Conservation (phyloP, 1,284 basidiomycete species). For the Papiliotrema laurentii region DNA sequence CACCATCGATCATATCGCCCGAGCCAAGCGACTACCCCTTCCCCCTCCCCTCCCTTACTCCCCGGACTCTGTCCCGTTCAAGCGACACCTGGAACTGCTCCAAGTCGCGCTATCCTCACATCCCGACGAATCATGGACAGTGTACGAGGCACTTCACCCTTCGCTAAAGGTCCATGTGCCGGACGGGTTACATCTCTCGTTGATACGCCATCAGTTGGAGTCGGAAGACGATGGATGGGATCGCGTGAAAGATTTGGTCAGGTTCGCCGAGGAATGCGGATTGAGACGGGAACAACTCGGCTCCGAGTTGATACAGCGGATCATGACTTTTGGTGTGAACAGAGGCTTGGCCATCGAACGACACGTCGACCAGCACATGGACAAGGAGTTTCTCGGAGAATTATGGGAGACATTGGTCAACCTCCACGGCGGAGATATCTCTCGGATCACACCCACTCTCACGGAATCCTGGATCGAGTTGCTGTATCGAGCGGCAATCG, state of each 20-base stretch:
- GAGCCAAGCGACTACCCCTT: slow-evolving; percentile 20
- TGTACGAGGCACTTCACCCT: slow-evolving; percentile 30
- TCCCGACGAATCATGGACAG: slow-evolving; percentile 29
- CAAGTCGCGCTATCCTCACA: slow-evolving; percentile 19
- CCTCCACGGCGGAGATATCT: too few species aligned
- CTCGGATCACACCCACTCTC: too few species aligned
- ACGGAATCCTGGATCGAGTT: too few species aligned
- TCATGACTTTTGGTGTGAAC: too few species aligned
- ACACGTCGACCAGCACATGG: too few species aligned
- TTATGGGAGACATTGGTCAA: too few species aligned
- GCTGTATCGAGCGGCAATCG: too few species aligned
- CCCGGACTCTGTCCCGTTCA: slow-evolving; percentile 37
- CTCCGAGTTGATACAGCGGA: background rate
- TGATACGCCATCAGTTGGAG: slow-evolving; percentile 27
- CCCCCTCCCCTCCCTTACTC: slow-evolving; percentile 42
- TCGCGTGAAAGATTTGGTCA: slow-evolving; percentile 17
- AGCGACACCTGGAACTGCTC: slow-evolving; percentile 36
- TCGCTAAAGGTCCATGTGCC: slow-evolving; percentile 32
- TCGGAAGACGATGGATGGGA: slow-evolving; percentile 6
- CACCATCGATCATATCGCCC: slow-evolving; percentile 14
- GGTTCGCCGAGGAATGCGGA: slow-evolving; percentile 24
- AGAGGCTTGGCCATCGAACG: too few species aligned
- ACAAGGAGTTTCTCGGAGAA: too few species aligned
- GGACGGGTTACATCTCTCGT: slow-evolving; percentile 26
- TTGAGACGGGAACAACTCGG: slow-evolving; percentile 13